Percentiles rank a stretch among this genome's conserved stretches.
phyloP scores from a whole-genome alignment of 2,329 filamentous ascomycete species.

The Fusarium scirpi region DNA sequence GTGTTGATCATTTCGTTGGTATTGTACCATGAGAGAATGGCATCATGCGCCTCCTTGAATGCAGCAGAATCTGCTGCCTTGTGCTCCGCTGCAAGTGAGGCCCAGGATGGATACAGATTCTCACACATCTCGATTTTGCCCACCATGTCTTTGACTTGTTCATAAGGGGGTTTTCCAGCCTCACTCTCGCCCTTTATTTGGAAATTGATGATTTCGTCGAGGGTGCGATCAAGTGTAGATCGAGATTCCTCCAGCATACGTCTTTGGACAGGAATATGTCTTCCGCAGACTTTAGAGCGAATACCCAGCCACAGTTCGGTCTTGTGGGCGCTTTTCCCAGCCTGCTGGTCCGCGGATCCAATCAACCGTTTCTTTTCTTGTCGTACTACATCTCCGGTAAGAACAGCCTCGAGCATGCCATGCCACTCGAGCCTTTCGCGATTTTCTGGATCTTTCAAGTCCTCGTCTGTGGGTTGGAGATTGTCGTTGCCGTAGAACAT shows the following conservation, averaged over 20 bases:
- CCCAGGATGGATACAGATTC: conserved; percentile 83
- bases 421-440: conserved; percentile 97
- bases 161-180: conserved; percentile 85
- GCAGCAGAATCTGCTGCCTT: conserved; percentile 79
- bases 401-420: conserved; percentile 93
- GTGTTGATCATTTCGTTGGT: conserved; percentile 97
- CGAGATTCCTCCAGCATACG: conserved; percentile 90
- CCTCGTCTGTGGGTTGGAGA: conserved; percentile 87
- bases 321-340: conserved; percentile 75
- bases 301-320: conserved; percentile 90
- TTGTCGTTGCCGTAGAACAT: conserved; percentile 94
- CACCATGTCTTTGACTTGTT: conserved; percentile 92
- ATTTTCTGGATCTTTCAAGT: conserved; percentile 87
- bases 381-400: conserved; percentile 96
- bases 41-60: conserved; percentile 86
- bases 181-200: conserved; percentile 94
- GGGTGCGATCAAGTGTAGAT: conserved; percentile 74
- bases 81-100: conserved; percentile 79
- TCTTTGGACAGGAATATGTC: conserved; percentile 85
- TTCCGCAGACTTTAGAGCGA: conserved; percentile 83
- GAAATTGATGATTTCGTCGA: conserved; percentile 93
- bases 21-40: conserved; percentile 96
- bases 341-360: conserved; percentile 73
- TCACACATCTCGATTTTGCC: conserved; percentile 92
- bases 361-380: conserved; percentile 98